Conservation (phyloP, 805 yeast species). For the Kuraishia capsulata region DNA sequence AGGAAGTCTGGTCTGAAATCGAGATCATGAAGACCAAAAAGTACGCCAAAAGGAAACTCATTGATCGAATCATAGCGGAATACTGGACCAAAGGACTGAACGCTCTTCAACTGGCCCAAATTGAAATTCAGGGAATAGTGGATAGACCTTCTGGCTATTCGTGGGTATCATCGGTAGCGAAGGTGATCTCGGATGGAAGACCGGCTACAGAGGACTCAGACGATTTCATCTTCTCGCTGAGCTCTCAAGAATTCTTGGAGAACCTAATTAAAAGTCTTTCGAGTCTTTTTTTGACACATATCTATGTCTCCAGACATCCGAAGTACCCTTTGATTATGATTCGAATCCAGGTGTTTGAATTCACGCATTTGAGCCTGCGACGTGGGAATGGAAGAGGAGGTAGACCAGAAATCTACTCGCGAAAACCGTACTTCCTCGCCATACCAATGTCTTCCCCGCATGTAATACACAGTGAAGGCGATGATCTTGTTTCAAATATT, state of each 20-base stretch:
- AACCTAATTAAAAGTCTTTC: conserved; percentile 38
- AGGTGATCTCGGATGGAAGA: conserved; percentile 18
- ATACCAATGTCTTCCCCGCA: conserved; percentile 61
- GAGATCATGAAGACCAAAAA: conserved; percentile 5
- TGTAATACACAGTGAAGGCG: conserved; percentile 42
- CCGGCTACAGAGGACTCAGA: conserved; percentile 16
- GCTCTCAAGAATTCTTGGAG: conserved; percentile 43
- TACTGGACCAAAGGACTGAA: conserved; percentile 53
- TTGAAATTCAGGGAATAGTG: conserved; percentile 57
- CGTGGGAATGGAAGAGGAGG: not conserved
- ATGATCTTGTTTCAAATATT: conserved; percentile 37
- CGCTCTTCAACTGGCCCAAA: conserved; percentile 57
- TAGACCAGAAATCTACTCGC: conserved; percentile 36
- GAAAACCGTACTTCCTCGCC: conserved; percentile 57
- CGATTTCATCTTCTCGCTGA: conserved; percentile 26
- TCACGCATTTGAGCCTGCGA: conserved; percentile 8
- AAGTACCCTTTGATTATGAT: conserved; percentile 48
- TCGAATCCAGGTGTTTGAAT: conserved; percentile 63
- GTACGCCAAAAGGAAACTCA: conserved; percentile 19
- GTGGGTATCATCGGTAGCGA: conserved; percentile 42
- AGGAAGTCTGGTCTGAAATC: conserved; percentile 7
- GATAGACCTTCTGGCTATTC: conserved; percentile 40
- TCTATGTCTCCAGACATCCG: conserved; percentile 61
- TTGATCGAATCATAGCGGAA: conserved; percentile 37
- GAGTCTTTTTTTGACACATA: conserved; percentile 48